phyloP scores from a whole-genome alignment of 352 stramenopile species.

The Phytophthora hybrid region DNA sequence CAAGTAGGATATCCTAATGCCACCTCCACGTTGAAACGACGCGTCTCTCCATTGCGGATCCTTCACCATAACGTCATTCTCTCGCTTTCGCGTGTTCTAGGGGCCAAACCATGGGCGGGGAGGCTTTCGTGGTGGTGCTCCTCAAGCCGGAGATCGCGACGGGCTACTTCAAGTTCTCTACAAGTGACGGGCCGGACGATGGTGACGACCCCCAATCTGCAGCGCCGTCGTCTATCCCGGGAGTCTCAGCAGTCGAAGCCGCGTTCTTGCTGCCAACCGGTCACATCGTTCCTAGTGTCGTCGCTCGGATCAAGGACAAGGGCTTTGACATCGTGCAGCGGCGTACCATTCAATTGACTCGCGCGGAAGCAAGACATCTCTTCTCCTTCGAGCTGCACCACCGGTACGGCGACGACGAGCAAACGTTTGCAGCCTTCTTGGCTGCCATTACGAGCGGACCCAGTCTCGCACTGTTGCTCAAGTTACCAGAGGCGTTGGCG shows the following conservation, averaged over 20 bases:
- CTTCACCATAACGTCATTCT: neutral
- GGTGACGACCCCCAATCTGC: neutral
- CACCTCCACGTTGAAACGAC: slow-evolving; percentile 29
- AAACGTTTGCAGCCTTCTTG: slow-evolving; percentile 54
- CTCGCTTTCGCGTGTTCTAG: neutral
- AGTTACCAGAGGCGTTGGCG: slow-evolving; percentile 29
- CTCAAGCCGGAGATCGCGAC: slow-evolving; percentile 73
- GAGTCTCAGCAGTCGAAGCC: slow-evolving; percentile 51
- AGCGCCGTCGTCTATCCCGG: slow-evolving; percentile 28
- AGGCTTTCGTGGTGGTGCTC: slow-evolving; percentile 57
- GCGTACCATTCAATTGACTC: slow-evolving; percentile 49
- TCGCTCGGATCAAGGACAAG: slow-evolving; percentile 51
- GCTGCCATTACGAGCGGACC: slow-evolving; percentile 64
- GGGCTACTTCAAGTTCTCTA: slow-evolving; percentile 54
- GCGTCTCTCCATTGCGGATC: slow-evolving; percentile 29
- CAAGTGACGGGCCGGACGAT: slow-evolving; percentile 5
- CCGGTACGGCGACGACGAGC: slow-evolving; percentile 34
- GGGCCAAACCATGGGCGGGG: slow-evolving; percentile 18
- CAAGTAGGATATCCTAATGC: slow-evolving; percentile 13
- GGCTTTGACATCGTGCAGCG: slow-evolving; percentile 65
- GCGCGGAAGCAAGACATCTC: slow-evolving; percentile 46
- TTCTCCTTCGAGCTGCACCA: slow-evolving; percentile 47
- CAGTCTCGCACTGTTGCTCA: slow-evolving; percentile 72
- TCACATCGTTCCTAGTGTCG: slow-evolving; percentile 47
- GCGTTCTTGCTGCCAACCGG: slow-evolving; percentile 52